phyloP scores from a whole-genome alignment of 1,139 yeast genomes.

The Chernovozyma aurita region DNA sequence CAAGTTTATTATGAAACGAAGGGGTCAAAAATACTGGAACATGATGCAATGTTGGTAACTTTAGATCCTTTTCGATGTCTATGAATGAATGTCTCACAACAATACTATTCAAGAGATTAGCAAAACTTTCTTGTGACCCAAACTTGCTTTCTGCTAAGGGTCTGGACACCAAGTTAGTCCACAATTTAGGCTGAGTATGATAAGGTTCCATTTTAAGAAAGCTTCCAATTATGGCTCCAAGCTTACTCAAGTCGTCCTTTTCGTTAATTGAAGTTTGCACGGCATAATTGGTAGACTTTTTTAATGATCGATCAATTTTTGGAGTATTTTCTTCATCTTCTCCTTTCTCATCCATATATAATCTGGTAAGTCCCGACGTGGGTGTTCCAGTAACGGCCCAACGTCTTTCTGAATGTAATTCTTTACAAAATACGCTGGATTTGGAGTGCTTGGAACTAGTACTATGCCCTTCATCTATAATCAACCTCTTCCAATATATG shows the following conservation, averaged over 20 bases:
- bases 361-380: conserved; percentile 60
- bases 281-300: conserved; percentile 23
- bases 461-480: conserved; percentile 74
- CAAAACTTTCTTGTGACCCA: conserved; percentile 39
- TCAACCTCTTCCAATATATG: conserved; percentile 63
- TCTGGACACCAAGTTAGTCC: conserved; percentile 43
- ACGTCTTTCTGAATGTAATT: conserved; percentile 51
- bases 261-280: conserved; percentile 34
- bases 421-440: conserved; percentile 44
- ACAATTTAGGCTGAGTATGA: conserved; percentile 39
- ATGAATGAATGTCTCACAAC: conserved; percentile 52
- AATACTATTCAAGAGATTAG: conserved; percentile 38
- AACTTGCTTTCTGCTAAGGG: conserved; percentile 39
- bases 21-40: conserved; percentile 55
- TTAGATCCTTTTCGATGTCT: conserved; percentile 52
- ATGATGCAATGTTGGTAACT: conserved; percentile 57
- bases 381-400: conserved; percentile 81
- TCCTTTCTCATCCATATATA: conserved; percentile 49
- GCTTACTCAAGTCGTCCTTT: conserved; percentile 45
- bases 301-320: conserved; percentile 1
- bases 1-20: conserved; percentile 54
- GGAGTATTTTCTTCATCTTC: conserved; percentile 13
- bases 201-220: conserved; percentile 62
- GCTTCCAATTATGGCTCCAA: conserved; percentile 50
- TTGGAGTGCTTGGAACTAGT: conserved; percentile 49